A percentile compares a stretch with the other conserved stretches of the same genome.
Conservation (phyloP, 306 rosid species). For the Nissolia schottii region DNA sequence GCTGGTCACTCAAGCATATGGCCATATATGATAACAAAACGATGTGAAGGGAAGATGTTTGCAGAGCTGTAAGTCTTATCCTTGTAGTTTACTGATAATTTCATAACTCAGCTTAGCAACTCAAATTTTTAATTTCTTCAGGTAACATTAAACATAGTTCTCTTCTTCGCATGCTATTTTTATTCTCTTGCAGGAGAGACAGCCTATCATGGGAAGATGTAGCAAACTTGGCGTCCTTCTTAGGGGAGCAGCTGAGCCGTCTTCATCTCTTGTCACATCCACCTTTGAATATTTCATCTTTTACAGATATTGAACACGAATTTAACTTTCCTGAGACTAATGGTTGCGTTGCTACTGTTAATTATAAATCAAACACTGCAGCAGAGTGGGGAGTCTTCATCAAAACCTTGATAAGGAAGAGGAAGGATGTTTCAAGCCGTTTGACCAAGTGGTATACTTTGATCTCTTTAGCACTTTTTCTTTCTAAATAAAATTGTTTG, state of each 20-base stretch:
- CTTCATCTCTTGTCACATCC: slow-evolving; percentile 90
- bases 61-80: slow-evolving; percentile 72
- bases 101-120: not conserved
- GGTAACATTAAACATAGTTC: slow-evolving; percentile 5
- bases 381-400: slow-evolving; percentile 67
- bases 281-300: slow-evolving; percentile 38
- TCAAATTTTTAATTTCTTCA: slow-evolving; percentile 13
- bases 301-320: slow-evolving; percentile 34
- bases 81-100: not conserved
- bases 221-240: slow-evolving; percentile 69
- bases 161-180: slow-evolving; percentile 14
- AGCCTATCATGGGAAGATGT: slow-evolving; percentile 54
- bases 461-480: slow-evolving; percentile 4
- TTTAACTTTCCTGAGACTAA: slow-evolving; percentile 26
- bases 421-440: slow-evolving; percentile 55
- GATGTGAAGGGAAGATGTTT: slow-evolving; percentile 77
- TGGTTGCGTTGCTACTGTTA: slow-evolving; percentile 28
- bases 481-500: not conserved
- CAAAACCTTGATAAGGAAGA: slow-evolving; percentile 59
- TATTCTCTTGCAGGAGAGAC: slow-evolving; percentile 65
- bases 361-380: slow-evolving; percentile 43
- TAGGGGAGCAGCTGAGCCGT: slow-evolving; percentile 73
- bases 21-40: slow-evolving; percentile 79
- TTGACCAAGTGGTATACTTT: slow-evolving; percentile 68
- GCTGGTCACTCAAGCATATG: slow-evolving; percentile 49